Base-by-base conservation (phyloP, 2,329 filamentous ascomycete species). In the Orbilia javanica region DNA sequence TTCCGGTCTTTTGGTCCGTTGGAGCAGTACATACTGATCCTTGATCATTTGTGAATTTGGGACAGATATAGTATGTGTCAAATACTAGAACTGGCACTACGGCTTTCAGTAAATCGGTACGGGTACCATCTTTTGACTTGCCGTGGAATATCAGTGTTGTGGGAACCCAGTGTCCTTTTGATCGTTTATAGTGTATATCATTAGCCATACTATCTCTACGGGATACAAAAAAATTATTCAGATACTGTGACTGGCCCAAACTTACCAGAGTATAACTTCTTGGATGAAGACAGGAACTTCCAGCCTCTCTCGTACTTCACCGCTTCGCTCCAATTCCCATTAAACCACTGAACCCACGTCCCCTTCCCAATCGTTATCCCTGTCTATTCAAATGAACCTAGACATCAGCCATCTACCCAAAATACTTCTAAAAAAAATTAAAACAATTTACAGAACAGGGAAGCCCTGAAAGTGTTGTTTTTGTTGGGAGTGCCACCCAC, bases 241-340 rank as follows among this genome's bases (percentile, higher is more conserved):
- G n/a, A 25, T 44, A n/a, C 5, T n/a, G 10, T 34, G 13, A 42
- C 13, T 8, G 4, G 50, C n/a, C 29, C 18, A 39, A 44, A 22
- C 39, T 22, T 67, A 77, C 73, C 73, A 4, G 48, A 66, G 48
- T 77, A 77, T 29, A 77, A 25, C 15, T 52, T 62, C 39, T 71
- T 77, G 15, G 73, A 77, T 0, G 73, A 77, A 11, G 73, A 77
- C 3, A 77, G 42, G 44, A 60, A 77, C 27, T 77, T 77, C 72
- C 66, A 77, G 0, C 66, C 73, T 6, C 29, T 4, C 29, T 60
- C 42, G 34, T 66, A 55, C 22, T 46, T 77, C 13, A 53, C 31
- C 8, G 50, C 66, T n/a, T 67, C 18, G 3, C 57, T 64, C 73
- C 73, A 71, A 18, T 77, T 39, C 18, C 73, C 73, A 18, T 52